Conservation (phyloP, 352 stramenopile genomes). For the Blastocystis hominis region DNA sequence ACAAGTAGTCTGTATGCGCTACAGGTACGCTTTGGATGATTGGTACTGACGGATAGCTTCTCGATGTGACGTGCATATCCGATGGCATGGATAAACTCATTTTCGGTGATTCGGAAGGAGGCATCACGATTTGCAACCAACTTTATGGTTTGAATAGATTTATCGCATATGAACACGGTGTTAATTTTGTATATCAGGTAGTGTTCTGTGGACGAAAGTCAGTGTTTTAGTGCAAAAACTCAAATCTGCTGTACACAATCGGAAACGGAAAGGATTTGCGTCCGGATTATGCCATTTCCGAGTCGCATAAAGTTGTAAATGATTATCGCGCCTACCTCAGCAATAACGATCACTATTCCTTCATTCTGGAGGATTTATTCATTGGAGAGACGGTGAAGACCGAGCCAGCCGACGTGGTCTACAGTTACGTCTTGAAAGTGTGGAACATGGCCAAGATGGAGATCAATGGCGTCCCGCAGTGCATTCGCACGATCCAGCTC, state of each 20-base stretch:
- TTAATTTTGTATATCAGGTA: slow-evolving; percentile 52
- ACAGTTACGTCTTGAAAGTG: neutral
- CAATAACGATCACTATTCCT: slow-evolving; percentile 35
- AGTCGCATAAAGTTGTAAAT: slow-evolving; percentile 15
- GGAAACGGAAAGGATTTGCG: neutral
- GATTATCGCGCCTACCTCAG: slow-evolving; percentile 3
- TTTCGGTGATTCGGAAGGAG: slow-evolving; percentile 54
- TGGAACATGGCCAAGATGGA: neutral
- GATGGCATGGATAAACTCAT: neutral
- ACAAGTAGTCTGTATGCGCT: slow-evolving; percentile 42
- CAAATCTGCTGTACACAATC: slow-evolving; percentile 21
- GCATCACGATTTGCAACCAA: slow-evolving; percentile 38
- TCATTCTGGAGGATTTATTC: slow-evolving; percentile 31
- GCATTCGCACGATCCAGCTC: slow-evolving; percentile 7
- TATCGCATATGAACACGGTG: slow-evolving; percentile 31
- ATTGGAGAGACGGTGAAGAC: neutral
- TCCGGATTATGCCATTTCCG: neutral
- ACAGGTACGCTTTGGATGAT: neutral
- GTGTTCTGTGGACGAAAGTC: neutral
- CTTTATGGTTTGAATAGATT: slow-evolving; percentile 39
- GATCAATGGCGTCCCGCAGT: neutral
- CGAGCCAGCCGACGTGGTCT: neutral
- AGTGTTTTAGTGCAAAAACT: slow-evolving; percentile 25
- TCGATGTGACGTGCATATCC: slow-evolving; percentile 32
- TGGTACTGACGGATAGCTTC: neutral